Evolutionary conservation across 2,329 filamentous ascomycete species (phyloP), one percentile per base, ranked within the genome.

Genomic region (Drechslerella dactyloides): DNA sequence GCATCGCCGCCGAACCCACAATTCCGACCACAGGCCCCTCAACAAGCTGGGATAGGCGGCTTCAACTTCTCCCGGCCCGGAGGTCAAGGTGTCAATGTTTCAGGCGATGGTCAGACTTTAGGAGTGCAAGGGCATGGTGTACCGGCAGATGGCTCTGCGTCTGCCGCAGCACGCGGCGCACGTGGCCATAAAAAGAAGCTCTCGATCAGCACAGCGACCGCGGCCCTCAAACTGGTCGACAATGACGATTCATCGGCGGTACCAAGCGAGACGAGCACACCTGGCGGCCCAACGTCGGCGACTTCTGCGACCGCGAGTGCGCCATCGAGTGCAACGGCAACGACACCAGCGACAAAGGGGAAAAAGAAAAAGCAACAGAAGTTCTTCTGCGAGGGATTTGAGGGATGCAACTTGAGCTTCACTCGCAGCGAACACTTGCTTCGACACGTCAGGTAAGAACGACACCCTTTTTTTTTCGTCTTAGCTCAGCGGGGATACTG

Each of bases 351-450:
- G 30, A 68, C 62, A 23, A 89, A 90, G 7, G 88, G 85, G 58
- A 96, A 96, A 82, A 97, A 97, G 85, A 97, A 96, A 82, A 96
- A 96, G 80, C 91, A 92, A 0, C 92, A 97, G 79, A 87, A 91
- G 51, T 99, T 99, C 80, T 97, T 93, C 80, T 99, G 94, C 81
- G 96, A 90, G 2, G 92, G 96, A 33, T 97, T 91, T 76, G 93
- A 93, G 24, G 93, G 93, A 2, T 99, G 94, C 80, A 93, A 89
- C 77, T 80, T 99, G 66, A 97, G 92, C 80, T 99, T 99, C 78
- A 97, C 94, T 0, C 84, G 94, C 73, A 97, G 93, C 78, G 94
- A 99, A 79, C 94, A 99, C 82, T 81, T 99, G 72, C 93, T 93
- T 15, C 86, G 94, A 57, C 94, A 99, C 78, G 97, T 99, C 76